A percentile compares a stretch with the other conserved stretches of the same genome.
Evolutionary conservation across 1,284 basidiomycete genomes (phyloP).

Genomic region (Phylloboletellus chloephorus): DNA sequence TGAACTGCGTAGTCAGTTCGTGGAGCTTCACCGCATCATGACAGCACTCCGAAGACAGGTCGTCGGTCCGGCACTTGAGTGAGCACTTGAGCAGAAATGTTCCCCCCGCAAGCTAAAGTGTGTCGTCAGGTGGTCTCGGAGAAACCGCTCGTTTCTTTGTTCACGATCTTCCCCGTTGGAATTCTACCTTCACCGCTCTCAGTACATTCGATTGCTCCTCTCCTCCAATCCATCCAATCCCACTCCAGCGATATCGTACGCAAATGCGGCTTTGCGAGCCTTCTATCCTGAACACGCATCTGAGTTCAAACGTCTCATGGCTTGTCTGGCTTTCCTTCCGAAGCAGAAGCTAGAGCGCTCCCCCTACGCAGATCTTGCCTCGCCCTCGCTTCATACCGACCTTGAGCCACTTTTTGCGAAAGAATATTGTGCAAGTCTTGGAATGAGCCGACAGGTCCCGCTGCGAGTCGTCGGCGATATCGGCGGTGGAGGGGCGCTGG

Average conservation of each 20-base stretch:
- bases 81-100: slow-evolving; percentile 26
- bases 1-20: slow-evolving; percentile 56
- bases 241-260: slow-evolving; percentile 68
- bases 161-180: slow-evolving; percentile 73
- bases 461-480: slow-evolving; percentile 85
- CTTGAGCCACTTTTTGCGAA: slow-evolving; percentile 79
- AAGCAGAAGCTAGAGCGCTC: slow-evolving; percentile 56
- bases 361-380: slow-evolving; percentile 71
- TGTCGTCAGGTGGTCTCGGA: slow-evolving; percentile 63
- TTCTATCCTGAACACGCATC: slow-evolving; percentile 61
- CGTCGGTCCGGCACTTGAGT: slow-evolving; percentile 72
- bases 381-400: slow-evolving; percentile 64
- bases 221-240: slow-evolving; percentile 50
- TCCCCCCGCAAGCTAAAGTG: slow-evolving; percentile 7
- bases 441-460: slow-evolving; percentile 85
- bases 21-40: slow-evolving; percentile 71
- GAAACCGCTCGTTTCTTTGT: slow-evolving; percentile 61
- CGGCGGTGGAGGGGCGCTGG: slow-evolving; percentile 84
- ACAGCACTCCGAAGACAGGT: slow-evolving; percentile 62
- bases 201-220: slow-evolving; percentile 72
- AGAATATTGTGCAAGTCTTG: slow-evolving; percentile 84
- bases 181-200: slow-evolving; percentile 82
- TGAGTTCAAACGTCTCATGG: slow-evolving; percentile 76
- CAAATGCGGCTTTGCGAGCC: slow-evolving; percentile 57
- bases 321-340: slow-evolving; percentile 71